Base-by-base conservation (phyloP, 768 basidiomycete species). In the Kwoniella heveanensis region DNA sequence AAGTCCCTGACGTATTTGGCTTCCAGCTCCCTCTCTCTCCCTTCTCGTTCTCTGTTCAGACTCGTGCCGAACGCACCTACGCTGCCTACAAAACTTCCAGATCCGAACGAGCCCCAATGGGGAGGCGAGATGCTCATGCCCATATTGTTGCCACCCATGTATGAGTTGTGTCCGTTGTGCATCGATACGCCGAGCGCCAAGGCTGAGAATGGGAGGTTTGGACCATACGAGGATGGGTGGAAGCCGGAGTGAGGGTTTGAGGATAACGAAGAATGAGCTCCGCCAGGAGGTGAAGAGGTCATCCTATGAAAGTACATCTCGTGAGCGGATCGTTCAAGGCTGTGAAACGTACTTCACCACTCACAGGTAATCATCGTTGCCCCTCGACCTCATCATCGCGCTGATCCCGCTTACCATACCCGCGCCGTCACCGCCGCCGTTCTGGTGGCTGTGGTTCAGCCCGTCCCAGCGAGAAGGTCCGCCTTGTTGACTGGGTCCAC, bases 1-100 rank as follows among this genome's bases (percentile, higher is more conserved):
- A 80, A 78, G 65, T 78, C 76, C 48, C 67, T 64, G 7, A 77
- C 77, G 57, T 74, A 80, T 49, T 64, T 66, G 25, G 77, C 76
- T 56, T 80, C 79, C 57, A 80, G 51, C 59, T 80, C 71, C 44
- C 79, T 58, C 52, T 74, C 73, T 25, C 74, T 49, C 9, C 54
- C 62, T 36, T 60, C 59, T 21, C 62, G 46, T 19, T 63, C 62
- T 27, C 65, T 61, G 39, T 57, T 53, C 39, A 67, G n/a, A 48
- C 61, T 62, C 12, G 60, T 67, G 5, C 66, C 66, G 51, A 67
- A 67, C 29, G 68, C 71, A 8, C 70, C 73, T 19, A 73, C 46
- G 50, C 66, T 68, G 9, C 73, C 75, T 7, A 68, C 75, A 49
- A 60, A 70, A 32, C 72, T 68, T 24, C 70, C 69, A 0, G 62